Percentiles rank a stretch among this genome's conserved stretches.
These are phyloP conservation scores for Pleomassaria siparia DNA, from an alignment of 2,329 filamentous ascomycete species.

Conservation along the genomic window DNA sequence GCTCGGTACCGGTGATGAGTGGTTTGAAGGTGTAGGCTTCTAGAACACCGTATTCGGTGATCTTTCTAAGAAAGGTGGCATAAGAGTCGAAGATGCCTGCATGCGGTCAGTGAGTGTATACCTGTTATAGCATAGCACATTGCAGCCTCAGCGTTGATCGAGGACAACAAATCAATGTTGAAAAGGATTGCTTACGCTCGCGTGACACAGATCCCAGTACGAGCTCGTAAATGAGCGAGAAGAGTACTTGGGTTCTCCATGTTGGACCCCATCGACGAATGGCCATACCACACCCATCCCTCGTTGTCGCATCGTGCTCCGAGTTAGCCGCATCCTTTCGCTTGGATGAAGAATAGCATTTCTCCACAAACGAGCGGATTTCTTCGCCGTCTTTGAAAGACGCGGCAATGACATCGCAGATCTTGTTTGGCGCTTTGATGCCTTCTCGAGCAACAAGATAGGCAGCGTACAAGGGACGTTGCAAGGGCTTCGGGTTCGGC, in stretches of 20 bases:
- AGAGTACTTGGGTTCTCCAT: conserved; percentile 73
- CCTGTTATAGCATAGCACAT: neutral
- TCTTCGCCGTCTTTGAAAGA: conserved; percentile 63
- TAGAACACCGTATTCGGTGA: conserved; percentile 54
- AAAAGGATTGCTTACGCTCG: conserved; percentile 52
- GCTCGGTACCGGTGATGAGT: conserved; percentile 70
- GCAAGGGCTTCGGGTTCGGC: conserved; percentile 52
- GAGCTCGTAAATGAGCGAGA: conserved; percentile 67
- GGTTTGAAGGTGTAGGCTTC: conserved; percentile 53
- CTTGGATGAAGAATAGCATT: conserved; percentile 51
- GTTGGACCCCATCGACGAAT: conserved; percentile 71
- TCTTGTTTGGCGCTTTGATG: conserved; percentile 76
- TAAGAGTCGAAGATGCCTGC: conserved; percentile 55
- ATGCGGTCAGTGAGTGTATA: conserved; percentile 14
- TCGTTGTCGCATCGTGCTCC: conserved; percentile 44
- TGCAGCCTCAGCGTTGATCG: too few species aligned
- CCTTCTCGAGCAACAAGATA: conserved; percentile 72
- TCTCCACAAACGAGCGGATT: conserved; percentile 64
- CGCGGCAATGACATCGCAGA: conserved; percentile 67
- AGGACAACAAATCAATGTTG: too few species aligned
- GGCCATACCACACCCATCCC: conserved; percentile 72
- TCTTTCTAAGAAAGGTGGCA: conserved; percentile 54
- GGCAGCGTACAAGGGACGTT: conserved; percentile 48
- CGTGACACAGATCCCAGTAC: conserved; percentile 40
- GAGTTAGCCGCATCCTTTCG: conserved; percentile 50